Percentiles rank a stretch among this genome's conserved stretches.
These are phyloP conservation scores for Daldinia concentrica DNA, from an alignment of 495 filamentous ascomycete species.

Conservation along the genomic window DNA sequence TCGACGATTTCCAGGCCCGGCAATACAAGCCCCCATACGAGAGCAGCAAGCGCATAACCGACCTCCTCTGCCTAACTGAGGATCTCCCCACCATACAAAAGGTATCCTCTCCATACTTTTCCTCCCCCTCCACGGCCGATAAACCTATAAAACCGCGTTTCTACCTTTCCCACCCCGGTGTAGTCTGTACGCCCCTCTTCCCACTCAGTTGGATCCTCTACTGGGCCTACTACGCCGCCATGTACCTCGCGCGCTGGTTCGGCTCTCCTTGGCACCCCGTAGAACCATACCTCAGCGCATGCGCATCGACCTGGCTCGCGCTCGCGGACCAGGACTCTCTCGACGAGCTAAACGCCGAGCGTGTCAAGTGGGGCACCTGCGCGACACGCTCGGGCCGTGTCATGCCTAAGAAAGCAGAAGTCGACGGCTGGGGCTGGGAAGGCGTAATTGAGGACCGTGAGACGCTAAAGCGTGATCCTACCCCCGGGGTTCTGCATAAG, in stretches of 20 bases:
- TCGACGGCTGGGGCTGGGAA: conserved; percentile 85
- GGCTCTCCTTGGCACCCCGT: conserved; percentile 89
- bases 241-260: conserved; percentile 78
- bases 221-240: conserved; percentile 65
- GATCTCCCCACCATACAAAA: conserved; percentile 69
- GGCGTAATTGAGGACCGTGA: conserved; percentile 67
- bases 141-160: conserved; percentile 49
- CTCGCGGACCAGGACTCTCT: conserved; percentile 72
- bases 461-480: conserved; percentile 50
- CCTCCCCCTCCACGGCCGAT: conserved; percentile 36
- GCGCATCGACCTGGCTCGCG: conserved; percentile 79
- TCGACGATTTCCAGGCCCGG: conserved; percentile 81
- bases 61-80: conserved; percentile 80
- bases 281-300: conserved; percentile 78
- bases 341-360: conserved; percentile 63
- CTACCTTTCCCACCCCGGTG: conserved; percentile 86
- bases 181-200: conserved; percentile 82
- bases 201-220: conserved; percentile 71
- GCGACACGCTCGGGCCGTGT: conserved; percentile 66
- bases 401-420: conserved; percentile 74
- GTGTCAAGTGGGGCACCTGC: conserved; percentile 86
- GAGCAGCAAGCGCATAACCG: conserved; percentile 83
- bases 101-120: conserved; percentile 57
- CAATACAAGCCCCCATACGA: conserved; percentile 75
- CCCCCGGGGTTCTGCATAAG: conserved; percentile 43